A percentile compares a stretch with the other conserved stretches of the same genome.
Evolutionary conservation across 1,284 basidiomycete species (phyloP).

Genomic region (Trichosporon ovoides): DNA sequence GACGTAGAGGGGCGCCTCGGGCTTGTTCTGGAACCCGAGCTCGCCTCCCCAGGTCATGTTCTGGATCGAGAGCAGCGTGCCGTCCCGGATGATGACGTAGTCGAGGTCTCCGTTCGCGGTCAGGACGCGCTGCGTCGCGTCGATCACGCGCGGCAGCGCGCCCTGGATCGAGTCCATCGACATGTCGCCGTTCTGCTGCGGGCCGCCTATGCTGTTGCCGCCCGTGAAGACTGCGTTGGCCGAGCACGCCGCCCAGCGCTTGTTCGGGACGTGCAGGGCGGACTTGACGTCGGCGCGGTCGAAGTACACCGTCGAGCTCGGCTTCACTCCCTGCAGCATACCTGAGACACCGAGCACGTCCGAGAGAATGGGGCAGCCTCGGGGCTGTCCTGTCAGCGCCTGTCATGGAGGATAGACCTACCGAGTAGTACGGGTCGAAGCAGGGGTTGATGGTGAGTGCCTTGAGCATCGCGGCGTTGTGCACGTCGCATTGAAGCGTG

Average conservation of each 20-base stretch:
- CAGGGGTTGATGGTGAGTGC: conserved; percentile 63
- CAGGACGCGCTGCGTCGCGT: conserved; percentile 64
- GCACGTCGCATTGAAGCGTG: conserved; percentile 58
- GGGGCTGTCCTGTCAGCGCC: conserved; percentile 1
- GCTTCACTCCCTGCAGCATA: conserved; percentile 23
- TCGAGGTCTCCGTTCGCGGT: conserved; percentile 58
- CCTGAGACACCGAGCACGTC: conserved; percentile 72
- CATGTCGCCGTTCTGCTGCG: conserved; percentile 48
- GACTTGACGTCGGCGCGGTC: conserved; percentile 63
- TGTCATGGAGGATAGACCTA: conserved; percentile 26
- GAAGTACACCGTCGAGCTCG: conserved; percentile 54
- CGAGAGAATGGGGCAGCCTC: conserved; percentile 58
- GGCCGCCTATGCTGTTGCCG: conserved; percentile 45
- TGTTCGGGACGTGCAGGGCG: conserved; percentile 64
- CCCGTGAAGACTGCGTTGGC: conserved; percentile 57
- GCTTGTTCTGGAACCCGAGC: conserved; percentile 24
- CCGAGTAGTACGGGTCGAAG: conserved; percentile 68
- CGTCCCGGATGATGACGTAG: conserved; percentile 11
- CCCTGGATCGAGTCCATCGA: conserved; percentile 55
- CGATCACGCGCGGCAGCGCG: conserved; percentile 39
- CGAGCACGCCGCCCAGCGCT: conserved; percentile 61
- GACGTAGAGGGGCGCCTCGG: conserved; percentile 14
- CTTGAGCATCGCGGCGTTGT: conserved; percentile 59
- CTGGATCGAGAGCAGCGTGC: conserved; percentile 34
- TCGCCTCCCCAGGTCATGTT: conserved; percentile 38